Percentiles rank a stretch among this genome's conserved stretches.
Evolutionary conservation across 2,329 filamentous ascomycete genomes (phyloP).

Genomic region (Grosmannia clavigera): DNA sequence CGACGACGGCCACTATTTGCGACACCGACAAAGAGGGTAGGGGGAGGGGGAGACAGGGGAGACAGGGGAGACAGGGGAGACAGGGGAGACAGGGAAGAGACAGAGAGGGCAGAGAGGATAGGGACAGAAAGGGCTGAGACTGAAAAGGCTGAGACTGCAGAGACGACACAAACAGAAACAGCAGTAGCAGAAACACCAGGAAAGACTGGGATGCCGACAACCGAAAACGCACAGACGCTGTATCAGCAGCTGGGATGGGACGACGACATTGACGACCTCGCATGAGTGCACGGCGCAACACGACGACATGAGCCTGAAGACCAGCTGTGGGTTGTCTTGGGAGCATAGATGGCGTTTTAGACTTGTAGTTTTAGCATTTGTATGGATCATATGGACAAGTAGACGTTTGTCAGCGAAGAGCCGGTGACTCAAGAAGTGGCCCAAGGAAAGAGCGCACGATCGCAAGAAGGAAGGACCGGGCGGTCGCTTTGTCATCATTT

Average conservation of each 20-base stretch:
- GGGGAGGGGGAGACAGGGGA: neutral
- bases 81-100: no score
- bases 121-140: no score
- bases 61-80: no score
- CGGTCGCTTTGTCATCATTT: no score
- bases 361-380: neutral
- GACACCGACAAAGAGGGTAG: constrained; percentile 16
- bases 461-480: no score
- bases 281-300: constrained; percentile 2
- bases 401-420: no score
- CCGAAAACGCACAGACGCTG: constrained; percentile 24
- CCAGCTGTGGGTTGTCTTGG: neutral
- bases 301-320: no score
- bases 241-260: constrained; percentile 47
- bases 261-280: constrained; percentile 30
- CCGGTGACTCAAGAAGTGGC: no score
- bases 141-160: no score
- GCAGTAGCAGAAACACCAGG: neutral
- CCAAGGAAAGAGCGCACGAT: no score
- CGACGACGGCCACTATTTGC: constrained; percentile 13
- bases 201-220: neutral
- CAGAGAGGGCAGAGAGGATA: no score
- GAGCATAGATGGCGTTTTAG: neutral
- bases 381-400: no score
- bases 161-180: neutral